Conservation (phyloP, 306 rosid genomes). For the Ceratonia siliqua region DNA sequence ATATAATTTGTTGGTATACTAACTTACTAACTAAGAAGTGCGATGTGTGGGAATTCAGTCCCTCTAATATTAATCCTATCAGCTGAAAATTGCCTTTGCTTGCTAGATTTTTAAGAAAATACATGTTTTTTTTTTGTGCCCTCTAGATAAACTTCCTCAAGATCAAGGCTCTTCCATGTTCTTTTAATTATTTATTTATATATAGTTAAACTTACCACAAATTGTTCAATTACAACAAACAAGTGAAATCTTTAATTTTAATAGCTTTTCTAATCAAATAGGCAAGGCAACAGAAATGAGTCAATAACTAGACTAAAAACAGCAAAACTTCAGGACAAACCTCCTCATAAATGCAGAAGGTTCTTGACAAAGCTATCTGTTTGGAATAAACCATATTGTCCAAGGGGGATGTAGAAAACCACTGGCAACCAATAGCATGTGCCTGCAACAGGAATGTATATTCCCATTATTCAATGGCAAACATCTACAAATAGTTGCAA, state of each 20-base stretch:
- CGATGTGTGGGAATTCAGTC: neutral
- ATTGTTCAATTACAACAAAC: neutral
- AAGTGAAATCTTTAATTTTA: conserved; percentile 2
- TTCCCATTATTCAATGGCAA: conserved; percentile 19
- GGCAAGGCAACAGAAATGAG: conserved; percentile 19
- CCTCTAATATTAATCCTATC: neutral
- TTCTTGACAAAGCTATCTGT: conserved; percentile 81
- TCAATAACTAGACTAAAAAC: conserved; percentile 30
- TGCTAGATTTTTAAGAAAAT: neutral
- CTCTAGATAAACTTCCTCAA: neutral
- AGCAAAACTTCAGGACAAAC: conserved; percentile 41
- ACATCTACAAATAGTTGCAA: conserved; percentile 1
- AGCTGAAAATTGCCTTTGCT: neutral
- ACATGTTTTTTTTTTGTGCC: too few relatives aligned
- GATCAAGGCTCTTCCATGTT: neutral
- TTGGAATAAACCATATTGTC: conserved; percentile 51
- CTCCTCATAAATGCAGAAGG: conserved; percentile 89
- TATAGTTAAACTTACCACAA: conserved; percentile 3
- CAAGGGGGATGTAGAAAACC: conserved; percentile 67
- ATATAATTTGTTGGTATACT: neutral
- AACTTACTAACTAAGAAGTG: neutral
- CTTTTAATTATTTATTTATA: neutral
- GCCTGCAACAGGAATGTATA: conserved; percentile 51
- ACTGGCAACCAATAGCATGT: conserved; percentile 71
- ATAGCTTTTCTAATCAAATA: neutral